A percentile compares a stretch with the other conserved stretches of the same genome.
Conservation (phyloP, 192 early-diverging fungal genomes). For the Linnemannia schmuckeri region DNA sequence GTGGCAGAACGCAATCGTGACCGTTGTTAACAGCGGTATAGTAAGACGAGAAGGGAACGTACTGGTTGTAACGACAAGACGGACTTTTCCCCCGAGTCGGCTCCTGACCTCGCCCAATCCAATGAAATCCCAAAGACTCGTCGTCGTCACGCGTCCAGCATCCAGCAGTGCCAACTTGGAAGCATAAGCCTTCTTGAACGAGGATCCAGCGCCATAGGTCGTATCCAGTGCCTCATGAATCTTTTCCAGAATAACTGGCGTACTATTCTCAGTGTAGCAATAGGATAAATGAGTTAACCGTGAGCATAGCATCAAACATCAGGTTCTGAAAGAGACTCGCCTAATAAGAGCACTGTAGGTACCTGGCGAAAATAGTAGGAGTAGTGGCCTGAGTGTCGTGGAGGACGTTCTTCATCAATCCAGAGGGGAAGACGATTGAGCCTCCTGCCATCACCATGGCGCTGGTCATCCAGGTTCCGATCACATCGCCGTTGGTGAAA, state of each 20-base stretch:
- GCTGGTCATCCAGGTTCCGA: constrained; percentile 38
- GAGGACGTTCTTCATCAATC: constrained; percentile 52
- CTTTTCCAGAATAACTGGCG: constrained; percentile 46
- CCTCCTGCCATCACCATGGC: constrained; percentile 41
- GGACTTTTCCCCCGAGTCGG: constrained; percentile 42
- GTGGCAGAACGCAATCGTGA: not conserved
- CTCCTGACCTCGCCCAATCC: constrained; percentile 38
- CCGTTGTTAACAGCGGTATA: no score
- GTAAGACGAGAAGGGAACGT: not conserved
- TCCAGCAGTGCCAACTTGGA: constrained; percentile 28
- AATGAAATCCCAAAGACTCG: constrained; percentile 52
- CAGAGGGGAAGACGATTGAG: constrained; percentile 37
- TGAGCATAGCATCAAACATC: not conserved
- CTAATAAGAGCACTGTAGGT: not conserved
- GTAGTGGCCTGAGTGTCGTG: constrained; percentile 36
- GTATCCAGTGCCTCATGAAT: constrained; percentile 45
- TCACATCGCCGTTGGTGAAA: constrained; percentile 50
- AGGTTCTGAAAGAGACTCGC: not conserved
- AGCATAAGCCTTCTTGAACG: constrained; percentile 35
- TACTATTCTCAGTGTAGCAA: constrained; percentile 9
- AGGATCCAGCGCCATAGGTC: constrained; percentile 40
- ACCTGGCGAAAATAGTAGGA: constrained; percentile 54
- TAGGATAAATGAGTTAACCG: not conserved
- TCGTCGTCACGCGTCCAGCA: constrained; percentile 23
- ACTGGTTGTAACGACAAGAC: constrained; percentile 46